A percentile compares a stretch with the other conserved stretches of the same genome.
Conservation (phyloP, 75 land plant genomes). For the Pinus tabuliformis region DNA sequence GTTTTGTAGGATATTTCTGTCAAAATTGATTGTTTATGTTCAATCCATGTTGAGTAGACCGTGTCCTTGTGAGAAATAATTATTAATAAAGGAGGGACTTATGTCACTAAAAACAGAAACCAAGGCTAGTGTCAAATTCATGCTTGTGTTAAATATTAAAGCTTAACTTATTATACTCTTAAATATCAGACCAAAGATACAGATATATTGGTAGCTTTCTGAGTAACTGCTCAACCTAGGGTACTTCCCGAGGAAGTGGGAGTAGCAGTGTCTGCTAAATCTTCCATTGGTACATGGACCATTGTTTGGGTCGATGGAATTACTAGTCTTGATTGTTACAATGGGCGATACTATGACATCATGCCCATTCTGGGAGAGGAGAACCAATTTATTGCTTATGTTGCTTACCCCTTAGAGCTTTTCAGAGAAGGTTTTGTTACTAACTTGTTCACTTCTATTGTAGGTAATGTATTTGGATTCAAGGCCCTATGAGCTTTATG, state of each 20-base stretch:
- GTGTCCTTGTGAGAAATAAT: no score
- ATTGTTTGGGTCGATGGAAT: neutral
- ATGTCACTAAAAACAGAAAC: no score
- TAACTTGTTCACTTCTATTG: slow-evolving; percentile 16
- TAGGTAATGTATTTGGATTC: slow-evolving; percentile 18
- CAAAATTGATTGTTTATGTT: neutral
- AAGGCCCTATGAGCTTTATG: slow-evolving; percentile 17
- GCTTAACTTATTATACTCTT: neutral
- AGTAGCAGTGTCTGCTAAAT: slow-evolving; percentile 13
- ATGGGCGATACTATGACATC: slow-evolving; percentile 1
- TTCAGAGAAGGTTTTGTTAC: slow-evolving; percentile 23
- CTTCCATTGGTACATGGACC: slow-evolving; percentile 19
- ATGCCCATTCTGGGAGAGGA: slow-evolving; percentile 14
- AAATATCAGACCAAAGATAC: slow-evolving; percentile 15
- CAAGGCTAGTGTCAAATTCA: neutral
- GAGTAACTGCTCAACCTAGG: slow-evolving; percentile 18
- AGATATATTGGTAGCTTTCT: slow-evolving; percentile 14
- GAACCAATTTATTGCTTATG: slow-evolving; percentile 23
- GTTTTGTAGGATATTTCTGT: no score
- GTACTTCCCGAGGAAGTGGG: slow-evolving; percentile 14
- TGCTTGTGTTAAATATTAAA: neutral
- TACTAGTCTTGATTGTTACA: slow-evolving; percentile 12
- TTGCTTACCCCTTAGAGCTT: slow-evolving; percentile 21
- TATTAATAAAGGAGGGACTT: no score
- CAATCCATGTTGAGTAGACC: no score